Evolutionary conservation across 2,329 filamentous ascomycete genomes (phyloP), one percentile per base, ranked within the genome.

Genomic region (Sporothrix pseudoabietina): DNA sequence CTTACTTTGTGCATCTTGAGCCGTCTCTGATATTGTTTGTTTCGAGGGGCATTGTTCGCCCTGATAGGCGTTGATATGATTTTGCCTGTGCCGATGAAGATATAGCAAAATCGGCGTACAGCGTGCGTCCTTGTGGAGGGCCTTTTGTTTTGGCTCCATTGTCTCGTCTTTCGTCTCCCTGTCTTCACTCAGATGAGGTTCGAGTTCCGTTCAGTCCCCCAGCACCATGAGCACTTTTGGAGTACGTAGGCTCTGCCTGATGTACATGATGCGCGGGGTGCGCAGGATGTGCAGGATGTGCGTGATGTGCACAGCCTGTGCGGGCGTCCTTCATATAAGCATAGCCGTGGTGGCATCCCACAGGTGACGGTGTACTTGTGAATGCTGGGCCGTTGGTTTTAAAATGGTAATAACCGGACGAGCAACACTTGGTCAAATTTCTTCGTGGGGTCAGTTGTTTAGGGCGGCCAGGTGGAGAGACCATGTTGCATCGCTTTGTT

Each of bases 221-320:
- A 59, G 54, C n/a, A 16, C 39, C 54, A 22, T 61, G 7, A 26
- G 26, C 10, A 47, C 26, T 16, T 32, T 9, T 49, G n/a, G 19
- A 57, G 63, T 66, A 49, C 16, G 35, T 22, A 39, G 22, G 35
- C 54, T 68, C 35, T 41, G 70, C 59, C 47, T 55, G 71, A 66
- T 59, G 49, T 72, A 19, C 69, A 41, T n/a, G 69, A 71, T 71
- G 69, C 49, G n/a, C 69, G 49, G n/a, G 69, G 59, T 70, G 47
- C 52, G 47, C 68, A n/a, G 9, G 66, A 69, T 69, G 66, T 32
- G n/a, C 65, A 30, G 12, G 68, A 70, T 70, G 35, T 57, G 35
- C 52, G 69, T 44, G 70, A 54, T 54, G 70, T 65, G 47, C 59
- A 41, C 8, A 35, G 32, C 8, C 54, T 26, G 32, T 30, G 57